These are phyloP conservation scores for Ajuga chamaepitys DNA, from an alignment of 257 asterid species.

Conservation along the genomic window DNA sequence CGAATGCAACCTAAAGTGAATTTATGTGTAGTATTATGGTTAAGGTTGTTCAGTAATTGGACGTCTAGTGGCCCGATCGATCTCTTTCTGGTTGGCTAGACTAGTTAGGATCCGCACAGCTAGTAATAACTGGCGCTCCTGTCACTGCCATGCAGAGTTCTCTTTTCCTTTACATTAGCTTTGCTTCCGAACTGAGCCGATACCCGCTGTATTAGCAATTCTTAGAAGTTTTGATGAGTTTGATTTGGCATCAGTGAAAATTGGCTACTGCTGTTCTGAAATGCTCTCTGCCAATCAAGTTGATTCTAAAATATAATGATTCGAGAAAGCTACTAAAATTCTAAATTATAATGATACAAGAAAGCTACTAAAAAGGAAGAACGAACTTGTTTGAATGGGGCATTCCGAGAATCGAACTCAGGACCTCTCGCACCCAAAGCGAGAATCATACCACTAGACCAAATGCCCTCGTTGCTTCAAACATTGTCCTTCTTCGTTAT, in stretches of 20 bases:
- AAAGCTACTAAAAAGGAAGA: neutral
- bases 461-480: too few relatives aligned
- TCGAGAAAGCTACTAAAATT: too few relatives aligned
- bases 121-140: neutral
- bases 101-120: neutral
- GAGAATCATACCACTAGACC: slow-evolving; percentile 48
- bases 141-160: neutral
- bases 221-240: neutral
- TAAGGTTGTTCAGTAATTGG: too few relatives aligned
- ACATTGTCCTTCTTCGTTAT: too few relatives aligned
- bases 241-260: neutral
- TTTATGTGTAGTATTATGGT: too few relatives aligned
- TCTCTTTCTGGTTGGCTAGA: too few relatives aligned
- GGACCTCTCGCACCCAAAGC: slow-evolving; percentile 92
- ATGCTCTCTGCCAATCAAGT: neutral
- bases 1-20: too few relatives aligned
- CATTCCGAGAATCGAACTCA: slow-evolving; percentile 68
- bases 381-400: neutral
- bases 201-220: neutral
- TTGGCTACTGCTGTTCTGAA: neutral
- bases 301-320: neutral
- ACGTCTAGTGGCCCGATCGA: too few relatives aligned
- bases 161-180: neutral
- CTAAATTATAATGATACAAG: too few relatives aligned
- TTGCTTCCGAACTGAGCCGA: neutral